A percentile compares a stretch with the other conserved stretches of the same genome.
These are phyloP conservation scores for Hippophae rhamnoides DNA, from an alignment of 306 rosid species.

Conservation along the genomic window DNA sequence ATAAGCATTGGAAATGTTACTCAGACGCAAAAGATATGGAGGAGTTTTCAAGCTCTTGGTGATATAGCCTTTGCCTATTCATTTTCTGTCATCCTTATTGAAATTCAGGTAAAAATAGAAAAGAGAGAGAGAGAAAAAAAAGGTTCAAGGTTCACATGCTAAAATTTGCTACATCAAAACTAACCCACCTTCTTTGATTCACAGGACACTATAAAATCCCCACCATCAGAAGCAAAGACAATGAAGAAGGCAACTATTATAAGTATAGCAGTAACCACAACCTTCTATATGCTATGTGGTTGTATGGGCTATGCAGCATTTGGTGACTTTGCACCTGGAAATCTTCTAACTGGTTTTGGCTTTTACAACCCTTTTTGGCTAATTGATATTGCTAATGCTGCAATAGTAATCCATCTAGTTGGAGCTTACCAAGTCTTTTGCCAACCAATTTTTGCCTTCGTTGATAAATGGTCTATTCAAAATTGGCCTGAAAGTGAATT, in stretches of 20 bases:
- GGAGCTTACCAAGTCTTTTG: constrained; percentile 82
- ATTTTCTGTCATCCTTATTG: constrained; percentile 29
- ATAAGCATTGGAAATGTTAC: constrained; percentile 13
- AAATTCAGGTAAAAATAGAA: constrained; percentile 16
- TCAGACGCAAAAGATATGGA: constrained; percentile 28
- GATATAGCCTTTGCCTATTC: constrained; percentile 37
- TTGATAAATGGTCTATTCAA: constrained; percentile 36
- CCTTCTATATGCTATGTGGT: constrained; percentile 67
- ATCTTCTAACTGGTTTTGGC: constrained; percentile 82
- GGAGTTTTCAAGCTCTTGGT: constrained; percentile 36
- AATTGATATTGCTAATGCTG: constrained; percentile 67
- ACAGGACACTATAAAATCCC: constrained; percentile 74
- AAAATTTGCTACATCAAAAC: neutral
- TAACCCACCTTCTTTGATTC: neutral
- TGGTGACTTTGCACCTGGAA: constrained; percentile 67
- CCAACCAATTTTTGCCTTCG: constrained; percentile 68
- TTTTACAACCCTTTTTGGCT: constrained; percentile 77
- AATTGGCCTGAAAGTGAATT: constrained; percentile 38
- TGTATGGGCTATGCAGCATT: constrained; percentile 85
- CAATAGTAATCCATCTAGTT: constrained; percentile 72
- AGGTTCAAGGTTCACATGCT: neutral
- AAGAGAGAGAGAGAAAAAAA: too few relatives aligned
- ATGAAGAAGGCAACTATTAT: constrained; percentile 61
- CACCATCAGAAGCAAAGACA: constrained; percentile 75
- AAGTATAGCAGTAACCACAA: constrained; percentile 53